Base-by-base conservation (phyloP, 2,329 filamentous ascomycete genomes). In the Colletotrichum australisinense region DNA sequence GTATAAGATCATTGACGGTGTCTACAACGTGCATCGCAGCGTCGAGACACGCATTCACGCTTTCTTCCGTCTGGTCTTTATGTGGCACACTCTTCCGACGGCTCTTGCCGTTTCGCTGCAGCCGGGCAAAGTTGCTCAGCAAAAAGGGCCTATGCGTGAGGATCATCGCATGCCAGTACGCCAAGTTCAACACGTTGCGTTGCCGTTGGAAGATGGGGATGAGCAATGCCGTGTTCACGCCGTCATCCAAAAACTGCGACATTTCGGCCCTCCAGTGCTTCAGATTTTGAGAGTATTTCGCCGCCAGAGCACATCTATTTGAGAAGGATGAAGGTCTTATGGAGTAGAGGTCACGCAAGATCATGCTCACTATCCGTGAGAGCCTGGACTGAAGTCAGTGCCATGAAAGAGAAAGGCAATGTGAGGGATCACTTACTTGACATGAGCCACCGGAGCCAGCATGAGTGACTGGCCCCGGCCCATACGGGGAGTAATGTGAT, bases 161-260 rank as follows among this genome's bases (percentile, higher is more conserved):
- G 5, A 86, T 83, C 14, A 82, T 78, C 2, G 84, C 81, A 63
- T 86, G 84, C 82, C 83, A 85, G 59, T 83, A 86, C 1, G 84
- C 81, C 4, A 86, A 71, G 53, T 84, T 85, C 1, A 86, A 75
- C 0, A 85, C 82, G 28, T 85, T 83, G 0, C 82, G 79, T 65
- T 86, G 84, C 0, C 84, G 79, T 63, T 83, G 83, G 56, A 83
- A 84, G 6, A 85, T 83, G 1, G 83, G 82, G 3, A 81, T 77
- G 2, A 84, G 76, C 2, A 83, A 76, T 0, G 81, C 75, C 2
- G 78, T 76, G 49, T 80, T 82, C 24, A 81, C 77, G 19, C 76
- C 82, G 58, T 84, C 82, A 5, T 85, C 83, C 0, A 86, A 78
- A 26, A 86, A 84, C 3, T 79, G 77, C 1, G 82, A 74, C 14